These are phyloP conservation scores for Apophysomyces ossiformis DNA, from an alignment of 371 early-diverging fungal species.

Conservation along the genomic window DNA sequence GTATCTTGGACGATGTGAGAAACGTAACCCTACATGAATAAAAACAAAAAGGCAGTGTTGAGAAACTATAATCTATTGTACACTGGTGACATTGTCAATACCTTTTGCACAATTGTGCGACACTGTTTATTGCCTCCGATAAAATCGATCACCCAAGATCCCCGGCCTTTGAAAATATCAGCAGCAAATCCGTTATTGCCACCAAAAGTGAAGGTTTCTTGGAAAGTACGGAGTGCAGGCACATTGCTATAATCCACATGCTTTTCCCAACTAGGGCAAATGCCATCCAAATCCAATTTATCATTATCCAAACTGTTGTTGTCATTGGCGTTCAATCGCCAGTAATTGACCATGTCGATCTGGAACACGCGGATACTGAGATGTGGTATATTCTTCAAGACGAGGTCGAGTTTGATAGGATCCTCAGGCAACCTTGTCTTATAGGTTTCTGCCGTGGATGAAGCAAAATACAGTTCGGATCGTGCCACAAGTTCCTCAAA, in stretches of 20 bases:
- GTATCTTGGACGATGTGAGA: constrained; percentile 51
- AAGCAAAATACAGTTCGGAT: constrained; percentile 26
- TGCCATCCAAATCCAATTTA: constrained; percentile 40
- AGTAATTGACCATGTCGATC: constrained; percentile 47
- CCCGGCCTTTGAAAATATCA: constrained; percentile 42
- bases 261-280: constrained; percentile 47
- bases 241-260: constrained; percentile 24
- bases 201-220: constrained; percentile 28
- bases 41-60: neutral
- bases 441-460: constrained; percentile 15
- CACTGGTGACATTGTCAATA: neutral
- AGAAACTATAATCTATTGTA: no score
- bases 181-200: constrained; percentile 24
- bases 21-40: constrained; percentile 44
- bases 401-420: constrained; percentile 20
- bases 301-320: constrained; percentile 7
- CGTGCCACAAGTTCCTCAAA: constrained; percentile 24
- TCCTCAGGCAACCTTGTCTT: constrained; percentile 26
- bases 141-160: constrained; percentile 53
- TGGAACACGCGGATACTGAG: constrained; percentile 46
- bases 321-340: constrained; percentile 22
- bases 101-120: constrained; percentile 50
- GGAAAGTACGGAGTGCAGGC: constrained; percentile 21
- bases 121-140: constrained; percentile 46
- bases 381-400: constrained; percentile 39